Evolutionary conservation across 148 eudicot genomes (phyloP), one percentile per base, ranked within the genome.

Genomic region (Rheum nobile): DNA sequence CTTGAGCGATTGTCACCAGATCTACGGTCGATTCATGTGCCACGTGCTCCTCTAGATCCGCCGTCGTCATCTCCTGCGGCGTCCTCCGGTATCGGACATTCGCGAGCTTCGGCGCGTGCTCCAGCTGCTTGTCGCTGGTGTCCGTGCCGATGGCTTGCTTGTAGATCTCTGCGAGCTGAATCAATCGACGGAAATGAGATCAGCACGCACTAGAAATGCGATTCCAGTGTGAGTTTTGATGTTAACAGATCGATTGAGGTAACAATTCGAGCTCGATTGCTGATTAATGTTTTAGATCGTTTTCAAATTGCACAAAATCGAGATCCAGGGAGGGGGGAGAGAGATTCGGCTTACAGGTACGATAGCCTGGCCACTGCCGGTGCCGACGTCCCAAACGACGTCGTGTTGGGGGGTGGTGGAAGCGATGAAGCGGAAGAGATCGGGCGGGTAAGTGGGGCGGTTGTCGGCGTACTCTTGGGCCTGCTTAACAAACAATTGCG

Each of bases 321-420:
- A 24, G 24, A 55, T 28, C 19, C 59, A 21, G 19, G 14, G 21
- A 52, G 17, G 5, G 74, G 34, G 50, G 32, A 74, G 24, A 17
- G 14, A 50, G 22, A 48, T 14, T 12, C 19, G 52, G 43, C 86
- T 73, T 43, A 91, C 93, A 28, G 91, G 83, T 24, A 73, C 52
- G 8, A 87, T 88, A 63, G 94, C 97, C 71, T 91, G 97, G 76
- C 97, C 97, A 74, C 82, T 89, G 55, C 94, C 97, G 67, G 84
- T 81, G 67, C 82, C 86, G 68, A 79, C 84, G 28, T 84, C 86
- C 86, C 86, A 84, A 34, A 67, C 91, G 50, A 83, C 85, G 52
- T 88, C 78, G 50, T 76, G 88, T 9, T 26, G 46, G 1, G 89
- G 84, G 6, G 95, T 91, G 4, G 83, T 85, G 2, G 97, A 89